phyloP scores from a whole-genome alignment of 345 rosid species.

The Arabis hirsuta region DNA sequence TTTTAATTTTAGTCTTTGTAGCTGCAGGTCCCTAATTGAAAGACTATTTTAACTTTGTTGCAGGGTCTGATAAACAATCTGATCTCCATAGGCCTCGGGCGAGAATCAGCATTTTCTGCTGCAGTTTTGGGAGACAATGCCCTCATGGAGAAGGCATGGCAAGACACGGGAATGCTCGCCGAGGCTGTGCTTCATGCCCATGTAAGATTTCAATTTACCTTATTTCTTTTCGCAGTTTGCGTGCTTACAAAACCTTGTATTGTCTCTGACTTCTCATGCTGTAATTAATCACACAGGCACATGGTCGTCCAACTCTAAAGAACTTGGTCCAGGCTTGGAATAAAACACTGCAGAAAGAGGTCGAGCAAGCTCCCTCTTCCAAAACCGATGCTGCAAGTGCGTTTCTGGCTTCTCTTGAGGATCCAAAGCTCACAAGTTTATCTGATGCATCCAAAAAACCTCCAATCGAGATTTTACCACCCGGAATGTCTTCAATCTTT shows the following conservation, averaged over 20 bases:
- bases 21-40: slow-evolving; percentile 3
- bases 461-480: slow-evolving; percentile 88
- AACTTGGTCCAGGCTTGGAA: slow-evolving; percentile 91
- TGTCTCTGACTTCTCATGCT: slow-evolving; percentile 16
- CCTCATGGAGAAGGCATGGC: slow-evolving; percentile 99
- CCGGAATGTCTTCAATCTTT: slow-evolving; percentile 88
- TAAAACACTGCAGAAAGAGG: slow-evolving; percentile 85
- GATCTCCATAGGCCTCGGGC: slow-evolving; percentile 86
- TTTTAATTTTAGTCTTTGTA: neutral
- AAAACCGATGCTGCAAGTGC: slow-evolving; percentile 96
- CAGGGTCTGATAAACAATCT: slow-evolving; percentile 90
- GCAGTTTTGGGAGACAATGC: slow-evolving; percentile 95
- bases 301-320: slow-evolving; percentile 91
- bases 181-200: slow-evolving; percentile 99
- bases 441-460: slow-evolving; percentile 84
- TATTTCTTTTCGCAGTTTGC: neutral
- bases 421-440: slow-evolving; percentile 85
- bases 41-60: slow-evolving; percentile 28
- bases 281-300: slow-evolving; percentile 66
- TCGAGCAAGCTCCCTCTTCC: slow-evolving; percentile 66
- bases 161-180: slow-evolving; percentile 99
- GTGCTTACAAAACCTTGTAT: neutral
- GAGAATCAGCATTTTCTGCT: slow-evolving; percentile 96
- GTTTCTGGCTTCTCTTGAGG: slow-evolving; percentile 87
- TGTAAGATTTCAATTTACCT: slow-evolving; percentile 49